Conservation (phyloP, 352 stramenopile genomes). For the Blastocystis hominis region DNA sequence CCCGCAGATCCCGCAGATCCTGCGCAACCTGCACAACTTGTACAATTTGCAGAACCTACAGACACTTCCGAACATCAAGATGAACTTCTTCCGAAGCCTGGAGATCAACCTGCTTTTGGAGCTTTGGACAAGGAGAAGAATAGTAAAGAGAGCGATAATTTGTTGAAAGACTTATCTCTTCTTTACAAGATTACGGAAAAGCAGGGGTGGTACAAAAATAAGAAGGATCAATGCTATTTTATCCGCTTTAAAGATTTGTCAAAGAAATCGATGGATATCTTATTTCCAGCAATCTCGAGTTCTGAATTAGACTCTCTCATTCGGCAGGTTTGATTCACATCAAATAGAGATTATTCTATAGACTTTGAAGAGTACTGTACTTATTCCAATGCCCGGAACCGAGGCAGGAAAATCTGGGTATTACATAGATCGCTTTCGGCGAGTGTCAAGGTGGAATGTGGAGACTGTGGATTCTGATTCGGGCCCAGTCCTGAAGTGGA, state of each 20-base stretch:
- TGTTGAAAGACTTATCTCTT: neutral
- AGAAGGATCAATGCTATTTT: neutral
- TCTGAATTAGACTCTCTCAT: neutral
- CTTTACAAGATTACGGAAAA: slow-evolving; percentile 14
- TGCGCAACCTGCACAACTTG: too few species aligned
- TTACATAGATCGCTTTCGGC: slow-evolving; percentile 43
- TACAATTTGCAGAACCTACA: too few species aligned
- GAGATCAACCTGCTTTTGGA: too few species aligned
- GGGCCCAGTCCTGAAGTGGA: neutral
- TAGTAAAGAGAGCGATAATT: too few species aligned
- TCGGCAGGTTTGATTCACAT: neutral
- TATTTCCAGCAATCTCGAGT: neutral
- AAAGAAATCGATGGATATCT: neutral
- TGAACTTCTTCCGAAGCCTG: too few species aligned
- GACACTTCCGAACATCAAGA: too few species aligned
- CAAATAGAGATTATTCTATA: too few species aligned
- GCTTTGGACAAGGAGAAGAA: too few species aligned
- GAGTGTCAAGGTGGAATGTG: slow-evolving; percentile 44
- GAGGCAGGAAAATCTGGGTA: slow-evolving; percentile 13
- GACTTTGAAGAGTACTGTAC: slow-evolving; percentile 11
- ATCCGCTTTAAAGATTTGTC: slow-evolving; percentile 1
- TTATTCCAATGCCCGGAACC: slow-evolving; percentile 30
- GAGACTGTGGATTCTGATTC: neutral
- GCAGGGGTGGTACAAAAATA: neutral
- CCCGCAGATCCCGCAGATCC: too few species aligned